These are phyloP conservation scores for Mycena sanguinolenta DNA, from an alignment of 768 basidiomycete species.

Conservation along the genomic window DNA sequence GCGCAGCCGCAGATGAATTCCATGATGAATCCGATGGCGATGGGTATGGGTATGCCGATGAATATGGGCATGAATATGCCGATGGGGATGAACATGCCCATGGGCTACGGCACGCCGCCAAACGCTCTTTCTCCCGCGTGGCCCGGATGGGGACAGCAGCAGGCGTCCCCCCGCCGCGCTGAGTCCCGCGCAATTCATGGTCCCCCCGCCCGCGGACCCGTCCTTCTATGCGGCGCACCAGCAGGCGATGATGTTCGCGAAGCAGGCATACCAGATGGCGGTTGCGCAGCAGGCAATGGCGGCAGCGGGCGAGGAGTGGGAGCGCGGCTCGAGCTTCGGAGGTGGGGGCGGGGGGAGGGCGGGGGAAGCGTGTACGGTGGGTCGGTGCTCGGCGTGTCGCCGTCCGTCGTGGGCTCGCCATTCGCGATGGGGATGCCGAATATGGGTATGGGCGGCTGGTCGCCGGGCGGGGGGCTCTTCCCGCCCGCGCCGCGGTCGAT, in stretches of 20 bases:
- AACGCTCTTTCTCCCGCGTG: slow-evolving; percentile 23
- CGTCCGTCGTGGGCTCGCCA: slow-evolving; percentile 39
- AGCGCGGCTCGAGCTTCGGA: slow-evolving; percentile 76
- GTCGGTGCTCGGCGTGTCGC: slow-evolving; percentile 31
- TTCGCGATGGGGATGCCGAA: slow-evolving; percentile 47
- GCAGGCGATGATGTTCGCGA: slow-evolving; percentile 88
- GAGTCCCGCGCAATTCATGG: slow-evolving; percentile 52
- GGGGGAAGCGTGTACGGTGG: slow-evolving; percentile 63
- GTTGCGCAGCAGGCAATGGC: slow-evolving; percentile 93
- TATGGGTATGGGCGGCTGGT: slow-evolving; percentile 53
- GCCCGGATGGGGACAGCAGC: slow-evolving; percentile 39
- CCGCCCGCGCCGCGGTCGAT: slow-evolving; percentile 65
- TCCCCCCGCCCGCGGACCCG: slow-evolving; percentile 64
- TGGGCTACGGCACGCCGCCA: slow-evolving; percentile 26
- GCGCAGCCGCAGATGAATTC: slow-evolving; percentile 60
- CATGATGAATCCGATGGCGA: slow-evolving; percentile 59
- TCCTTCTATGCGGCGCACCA: slow-evolving; percentile 82
- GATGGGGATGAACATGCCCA: slow-evolving; percentile 38
- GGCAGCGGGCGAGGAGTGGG: slow-evolving; percentile 93
- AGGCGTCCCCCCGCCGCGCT: slow-evolving; percentile 60
- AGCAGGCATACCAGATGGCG: slow-evolving; percentile 91
- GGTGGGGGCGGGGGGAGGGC: slow-evolving; percentile 59
- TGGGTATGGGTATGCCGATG: slow-evolving; percentile 43
- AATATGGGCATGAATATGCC: slow-evolving; percentile 44
- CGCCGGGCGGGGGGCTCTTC: slow-evolving; percentile 61